Evolutionary conservation across 2,329 filamentous ascomycete species (phyloP).

Genomic region (Claviceps pusilla): DNA sequence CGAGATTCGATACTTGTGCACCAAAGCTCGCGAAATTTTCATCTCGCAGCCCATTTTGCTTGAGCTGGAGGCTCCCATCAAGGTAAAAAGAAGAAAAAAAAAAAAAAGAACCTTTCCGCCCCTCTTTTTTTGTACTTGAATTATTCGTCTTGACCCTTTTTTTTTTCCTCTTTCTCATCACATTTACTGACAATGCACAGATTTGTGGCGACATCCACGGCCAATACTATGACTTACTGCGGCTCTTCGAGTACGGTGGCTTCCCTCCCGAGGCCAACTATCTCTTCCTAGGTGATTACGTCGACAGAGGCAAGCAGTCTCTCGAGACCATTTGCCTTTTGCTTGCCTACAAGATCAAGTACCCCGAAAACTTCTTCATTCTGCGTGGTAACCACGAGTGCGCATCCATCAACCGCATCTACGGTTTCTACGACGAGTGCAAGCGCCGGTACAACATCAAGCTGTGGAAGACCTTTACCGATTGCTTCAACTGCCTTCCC

Average conservation of each 20-base stretch:
- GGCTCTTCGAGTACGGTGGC: conserved; percentile 94
- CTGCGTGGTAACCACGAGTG: conserved; percentile 98
- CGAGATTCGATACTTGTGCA: conserved; percentile 94
- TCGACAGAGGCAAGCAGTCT: conserved; percentile 97
- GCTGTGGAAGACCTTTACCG: conserved; percentile 98
- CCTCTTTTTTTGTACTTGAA: background rate
- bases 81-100: conserved; percentile 49
- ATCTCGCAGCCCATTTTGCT: conserved; percentile 97
- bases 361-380: conserved; percentile 99
- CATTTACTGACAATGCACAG: conserved; percentile 29
- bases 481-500: conserved; percentile 97
- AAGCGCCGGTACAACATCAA: conserved; percentile 99
- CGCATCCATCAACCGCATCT: conserved; percentile 96
- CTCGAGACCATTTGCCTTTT: conserved; percentile 96
- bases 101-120: conserved; percentile 11
- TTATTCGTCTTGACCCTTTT: background rate
- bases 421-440: conserved; percentile 99
- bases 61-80: conserved; percentile 95
- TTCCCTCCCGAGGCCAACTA: conserved; percentile 99
- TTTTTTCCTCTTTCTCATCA: background rate
- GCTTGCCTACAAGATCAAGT: conserved; percentile 99
- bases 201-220: conserved; percentile 99
- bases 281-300: conserved; percentile 97
- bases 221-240: conserved; percentile 95
- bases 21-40: conserved; percentile 97